Percentiles rank a stretch among this genome's conserved stretches.
These are phyloP conservation scores for Nemania sp. DNA, from an alignment of 2,329 filamentous ascomycete genomes.

Conservation along the genomic window DNA sequence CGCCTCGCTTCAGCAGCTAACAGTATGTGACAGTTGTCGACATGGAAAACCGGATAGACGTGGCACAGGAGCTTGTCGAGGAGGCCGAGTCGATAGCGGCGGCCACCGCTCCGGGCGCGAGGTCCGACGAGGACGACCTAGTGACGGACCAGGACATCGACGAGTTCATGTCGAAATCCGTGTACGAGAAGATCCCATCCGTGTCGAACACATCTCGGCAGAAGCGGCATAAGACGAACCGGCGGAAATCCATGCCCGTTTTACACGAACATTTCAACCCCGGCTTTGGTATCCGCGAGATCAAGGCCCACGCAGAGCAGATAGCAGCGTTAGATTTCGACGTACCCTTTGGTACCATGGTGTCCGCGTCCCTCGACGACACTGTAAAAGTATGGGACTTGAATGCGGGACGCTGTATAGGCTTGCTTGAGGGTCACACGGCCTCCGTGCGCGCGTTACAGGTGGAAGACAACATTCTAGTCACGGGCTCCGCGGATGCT, in stretches of 20 bases:
- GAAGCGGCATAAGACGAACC: slow-evolving; percentile 59
- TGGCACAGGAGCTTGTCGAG: slow-evolving; percentile 61
- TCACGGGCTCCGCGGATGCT: slow-evolving; percentile 92
- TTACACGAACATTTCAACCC: slow-evolving; percentile 94
- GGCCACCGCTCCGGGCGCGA: slow-evolving; percentile 53
- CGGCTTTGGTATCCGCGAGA: slow-evolving; percentile 83
- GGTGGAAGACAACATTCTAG: slow-evolving; percentile 92
- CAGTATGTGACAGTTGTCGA: slow-evolving; percentile 56
- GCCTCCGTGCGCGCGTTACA: slow-evolving; percentile 91
- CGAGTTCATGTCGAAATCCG: slow-evolving; percentile 94
- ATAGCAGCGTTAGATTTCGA: slow-evolving; percentile 95
- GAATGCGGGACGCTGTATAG: slow-evolving; percentile 89
- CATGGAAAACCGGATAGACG: slow-evolving; percentile 63
- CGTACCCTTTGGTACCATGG: slow-evolving; percentile 93
- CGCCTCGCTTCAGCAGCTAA: no score
- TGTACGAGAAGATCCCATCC: slow-evolving; percentile 86
- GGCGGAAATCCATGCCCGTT: slow-evolving; percentile 87
- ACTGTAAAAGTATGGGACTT: slow-evolving; percentile 96
- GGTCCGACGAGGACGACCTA: slow-evolving; percentile 56
- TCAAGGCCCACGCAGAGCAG: slow-evolving; percentile 84
- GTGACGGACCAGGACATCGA: slow-evolving; percentile 55
- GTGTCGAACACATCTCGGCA: slow-evolving; percentile 52
- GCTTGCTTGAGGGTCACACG: slow-evolving; percentile 87
- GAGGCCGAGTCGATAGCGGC: slow-evolving; percentile 61
- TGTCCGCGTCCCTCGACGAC: slow-evolving; percentile 89